phyloP scores from a whole-genome alignment of 768 basidiomycete species.

The Chiua virens region DNA sequence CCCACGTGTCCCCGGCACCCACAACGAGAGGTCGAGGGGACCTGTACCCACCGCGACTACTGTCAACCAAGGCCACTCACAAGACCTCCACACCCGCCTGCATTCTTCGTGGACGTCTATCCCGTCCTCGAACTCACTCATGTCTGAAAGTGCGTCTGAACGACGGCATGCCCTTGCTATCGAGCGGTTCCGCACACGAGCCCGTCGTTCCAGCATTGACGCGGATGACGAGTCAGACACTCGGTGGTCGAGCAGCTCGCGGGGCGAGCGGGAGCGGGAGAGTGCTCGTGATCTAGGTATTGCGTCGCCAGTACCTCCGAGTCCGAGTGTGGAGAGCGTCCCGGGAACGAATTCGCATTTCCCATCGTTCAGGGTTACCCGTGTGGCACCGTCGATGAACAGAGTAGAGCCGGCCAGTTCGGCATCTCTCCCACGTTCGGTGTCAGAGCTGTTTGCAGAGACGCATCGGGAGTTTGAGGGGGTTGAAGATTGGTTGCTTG shows the following conservation, averaged over 20 bases:
- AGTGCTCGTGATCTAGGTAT: constrained; percentile 7
- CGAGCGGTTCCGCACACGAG: constrained; percentile 31
- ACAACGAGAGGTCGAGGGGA: constrained; percentile 16
- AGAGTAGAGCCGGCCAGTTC: constrained; percentile 8
- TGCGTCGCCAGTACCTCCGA: constrained; percentile 12
- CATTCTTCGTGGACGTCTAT: constrained; percentile 32
- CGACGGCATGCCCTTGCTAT: constrained; percentile 39
- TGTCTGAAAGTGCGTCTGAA: constrained; percentile 46
- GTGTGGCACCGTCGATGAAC: neutral
- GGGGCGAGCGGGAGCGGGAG: constrained; percentile 15
- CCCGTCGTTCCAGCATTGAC: constrained; percentile 22
- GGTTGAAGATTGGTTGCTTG: constrained; percentile 12
- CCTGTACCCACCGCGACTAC: constrained; percentile 9
- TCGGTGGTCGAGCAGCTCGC: constrained; percentile 22
- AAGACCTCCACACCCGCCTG: constrained; percentile 17
- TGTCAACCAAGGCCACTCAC: constrained; percentile 6
- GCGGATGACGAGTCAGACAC: constrained; percentile 24
- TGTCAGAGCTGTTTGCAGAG: constrained; percentile 25
- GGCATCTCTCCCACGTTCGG: constrained; percentile 16
- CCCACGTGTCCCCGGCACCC: constrained; percentile 13
- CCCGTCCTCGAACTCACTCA: constrained; percentile 39
- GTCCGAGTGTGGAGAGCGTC: constrained; percentile 14
- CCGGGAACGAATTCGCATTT: constrained; percentile 10
- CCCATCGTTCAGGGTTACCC: constrained; percentile 2
- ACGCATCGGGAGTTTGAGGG: constrained; percentile 11